phyloP scores from a whole-genome alignment of 305 asterid species.

The Solanum hybrid region DNA sequence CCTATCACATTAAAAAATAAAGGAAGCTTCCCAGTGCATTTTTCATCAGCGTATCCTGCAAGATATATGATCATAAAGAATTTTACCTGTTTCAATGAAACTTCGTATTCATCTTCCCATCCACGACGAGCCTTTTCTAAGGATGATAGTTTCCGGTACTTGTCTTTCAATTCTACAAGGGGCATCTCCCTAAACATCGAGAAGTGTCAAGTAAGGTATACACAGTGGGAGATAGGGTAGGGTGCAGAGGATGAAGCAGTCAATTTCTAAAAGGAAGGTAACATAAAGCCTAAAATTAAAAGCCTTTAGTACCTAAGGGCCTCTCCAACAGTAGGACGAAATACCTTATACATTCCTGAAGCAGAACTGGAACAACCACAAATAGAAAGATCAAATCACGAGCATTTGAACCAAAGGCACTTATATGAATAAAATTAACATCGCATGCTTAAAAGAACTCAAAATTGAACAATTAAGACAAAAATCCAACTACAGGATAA shows the following conservation, averaged over 20 bases:
- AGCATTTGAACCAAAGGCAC: not conserved
- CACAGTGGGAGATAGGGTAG: slow-evolving; percentile 7
- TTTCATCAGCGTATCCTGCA: not conserved
- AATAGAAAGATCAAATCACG: slow-evolving; percentile 9
- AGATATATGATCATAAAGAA: not conserved
- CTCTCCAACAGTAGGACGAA: slow-evolving; percentile 86
- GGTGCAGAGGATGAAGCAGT: not conserved
- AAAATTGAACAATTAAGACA: not conserved
- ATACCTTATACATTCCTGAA: slow-evolving; percentile 66
- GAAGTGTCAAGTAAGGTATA: slow-evolving; percentile 14
- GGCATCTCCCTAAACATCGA: slow-evolving; percentile 82
- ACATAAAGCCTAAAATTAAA: not conserved
- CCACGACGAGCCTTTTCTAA: slow-evolving; percentile 63
- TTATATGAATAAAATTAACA: not conserved
- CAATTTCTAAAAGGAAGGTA: not conserved
- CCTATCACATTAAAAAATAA: not conserved
- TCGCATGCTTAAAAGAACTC: not conserved
- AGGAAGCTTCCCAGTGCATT: not conserved
- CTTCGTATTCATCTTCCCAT: slow-evolving; percentile 81
- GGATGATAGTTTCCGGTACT: slow-evolving; percentile 60
- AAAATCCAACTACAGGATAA: not conserved
- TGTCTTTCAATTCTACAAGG: slow-evolving; percentile 67
- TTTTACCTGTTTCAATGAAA: slow-evolving; percentile 75
- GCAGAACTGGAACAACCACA: slow-evolving; percentile 48
- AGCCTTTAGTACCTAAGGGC: slow-evolving; percentile 54